Base-by-base conservation (phyloP, 2,329 filamentous ascomycete species). In the Clarireedia homoeocarpa region DNA sequence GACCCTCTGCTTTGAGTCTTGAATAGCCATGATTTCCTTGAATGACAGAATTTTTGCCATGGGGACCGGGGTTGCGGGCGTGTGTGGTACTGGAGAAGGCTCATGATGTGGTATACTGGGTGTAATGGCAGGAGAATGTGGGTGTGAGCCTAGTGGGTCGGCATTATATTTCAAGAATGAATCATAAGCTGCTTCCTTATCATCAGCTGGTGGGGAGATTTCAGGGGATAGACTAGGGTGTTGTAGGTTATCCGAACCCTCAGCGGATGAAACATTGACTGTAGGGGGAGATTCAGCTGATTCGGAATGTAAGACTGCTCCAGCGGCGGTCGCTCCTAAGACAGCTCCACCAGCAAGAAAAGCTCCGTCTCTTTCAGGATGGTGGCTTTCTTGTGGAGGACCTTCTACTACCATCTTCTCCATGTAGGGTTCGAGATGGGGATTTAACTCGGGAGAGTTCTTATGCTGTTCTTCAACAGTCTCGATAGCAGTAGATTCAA, bases 1-100 rank as follows among this genome's bases (percentile, higher is more conserved):
- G 58, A 94, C 88, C 20, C 91, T 83, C 62, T 94, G 85, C 14
- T 77, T 70, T 0, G 84, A 71, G 2, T 80, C 82, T 15, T 80
- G 77, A 50, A 94, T 77, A 7, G 81, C 82, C 64, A 90, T 77
- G 59, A 96, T 95, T 57, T 95, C 87, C 51, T 84, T 82, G 71
- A 95, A 91, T 10, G 57, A 52, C 4, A 66, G 39, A 15, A 67
- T 55, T 27, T 57, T 63, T 10, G 40, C 36, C 15, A 39, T 38
- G 12, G 27, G 27, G 10, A 56, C 42, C 4, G 55, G 46, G n/a
- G 42, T 30, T 47, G 53, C 58, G 3, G 27, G 48, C 14, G 39
- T 40, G 9, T 58, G 47, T 34, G 62, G 59, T 9, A 62, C 62
- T 1, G 60, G 51, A 10, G 38, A 44, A 7, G 56, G 48, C 26